Percentiles rank a stretch among this genome's conserved stretches.
Evolutionary conservation across 768 basidiomycete species (phyloP).

Genomic region (Boletus vinaceobasis): DNA sequence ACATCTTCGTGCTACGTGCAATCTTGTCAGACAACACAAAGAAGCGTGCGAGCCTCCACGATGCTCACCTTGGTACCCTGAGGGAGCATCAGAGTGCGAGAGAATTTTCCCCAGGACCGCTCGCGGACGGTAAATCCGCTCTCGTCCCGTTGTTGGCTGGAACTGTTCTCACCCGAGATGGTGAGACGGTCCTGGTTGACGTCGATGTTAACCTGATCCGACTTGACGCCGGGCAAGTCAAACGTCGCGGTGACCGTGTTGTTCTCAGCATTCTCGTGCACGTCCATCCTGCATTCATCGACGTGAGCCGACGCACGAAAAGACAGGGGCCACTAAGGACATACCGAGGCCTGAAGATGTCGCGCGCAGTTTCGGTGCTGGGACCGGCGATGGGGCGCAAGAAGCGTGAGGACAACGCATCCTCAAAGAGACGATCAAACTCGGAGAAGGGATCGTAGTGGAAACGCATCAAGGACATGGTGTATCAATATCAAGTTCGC

Average conservation of each 20-base stretch:
- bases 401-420: conserved; percentile 31
- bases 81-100: conserved; percentile 46
- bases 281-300: conserved; percentile 45
- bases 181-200: conserved; percentile 47
- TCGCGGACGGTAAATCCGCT: conserved; percentile 39
- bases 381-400: conserved; percentile 9
- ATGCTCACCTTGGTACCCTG: conserved; percentile 43
- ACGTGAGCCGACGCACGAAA: neutral
- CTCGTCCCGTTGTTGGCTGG: conserved; percentile 33
- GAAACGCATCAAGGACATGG: conserved; percentile 27
- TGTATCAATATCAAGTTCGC: neutral
- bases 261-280: conserved; percentile 46
- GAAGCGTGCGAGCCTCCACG: no score
- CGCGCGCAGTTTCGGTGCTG: conserved; percentile 7
- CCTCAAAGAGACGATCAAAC: conserved; percentile 44
- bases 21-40: neutral
- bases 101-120: conserved; percentile 47
- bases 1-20: conserved; percentile 29
- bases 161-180: conserved; percentile 47
- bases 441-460: conserved; percentile 41
- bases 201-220: conserved; percentile 51
- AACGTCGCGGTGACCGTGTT: conserved; percentile 54
- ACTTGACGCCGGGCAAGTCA: conserved; percentile 54
- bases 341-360: conserved; percentile 33
- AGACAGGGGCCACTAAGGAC: neutral